Percentiles rank a stretch among this genome's conserved stretches.
Evolutionary conservation across 2,329 filamentous ascomycete species (phyloP).

Genomic region (Bertia moriformis): DNA sequence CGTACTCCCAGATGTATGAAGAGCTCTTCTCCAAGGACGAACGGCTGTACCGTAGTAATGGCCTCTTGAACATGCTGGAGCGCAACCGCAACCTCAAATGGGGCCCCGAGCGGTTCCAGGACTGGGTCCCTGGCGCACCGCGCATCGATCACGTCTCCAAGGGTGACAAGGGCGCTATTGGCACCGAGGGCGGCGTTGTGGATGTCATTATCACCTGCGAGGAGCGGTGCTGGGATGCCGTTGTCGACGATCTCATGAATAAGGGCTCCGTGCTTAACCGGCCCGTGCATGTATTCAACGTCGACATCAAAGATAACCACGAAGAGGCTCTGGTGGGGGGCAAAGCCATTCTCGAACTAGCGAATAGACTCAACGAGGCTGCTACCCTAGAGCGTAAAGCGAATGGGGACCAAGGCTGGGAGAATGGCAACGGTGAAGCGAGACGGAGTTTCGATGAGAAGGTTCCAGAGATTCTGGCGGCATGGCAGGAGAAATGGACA

Average conservation of each 20-base stretch:
- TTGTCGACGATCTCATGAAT: conserved; percentile 80
- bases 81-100: conserved; percentile 85
- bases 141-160: conserved; percentile 51
- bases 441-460: conserved; percentile 76
- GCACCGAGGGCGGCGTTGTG: conserved; percentile 77
- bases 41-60: conserved; percentile 78
- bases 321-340: conserved; percentile 88
- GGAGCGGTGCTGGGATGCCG: conserved; percentile 94
- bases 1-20: conserved; percentile 86
- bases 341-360: conserved; percentile 80
- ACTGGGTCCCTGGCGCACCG: conserved; percentile 82
- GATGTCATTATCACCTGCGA: conserved; percentile 96
- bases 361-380: conserved; percentile 67
- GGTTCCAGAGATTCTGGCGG: conserved; percentile 78
- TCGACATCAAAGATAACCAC: conserved; percentile 97
- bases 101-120: conserved; percentile 93
- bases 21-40: conserved; percentile 78
- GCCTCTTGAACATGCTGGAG: conserved; percentile 87
- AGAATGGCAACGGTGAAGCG: conserved; percentile 50
- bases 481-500: conserved; percentile 93
- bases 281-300: conserved; percentile 93
- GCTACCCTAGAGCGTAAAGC: conserved; percentile 63
- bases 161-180: conserved; percentile 61
- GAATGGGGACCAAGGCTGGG: conserved; percentile 51
- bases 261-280: conserved; percentile 76